Percentiles rank a stretch among this genome's conserved stretches.
Conservation (phyloP, 2,329 filamentous ascomycete genomes). For the Clathrospora elynae region DNA sequence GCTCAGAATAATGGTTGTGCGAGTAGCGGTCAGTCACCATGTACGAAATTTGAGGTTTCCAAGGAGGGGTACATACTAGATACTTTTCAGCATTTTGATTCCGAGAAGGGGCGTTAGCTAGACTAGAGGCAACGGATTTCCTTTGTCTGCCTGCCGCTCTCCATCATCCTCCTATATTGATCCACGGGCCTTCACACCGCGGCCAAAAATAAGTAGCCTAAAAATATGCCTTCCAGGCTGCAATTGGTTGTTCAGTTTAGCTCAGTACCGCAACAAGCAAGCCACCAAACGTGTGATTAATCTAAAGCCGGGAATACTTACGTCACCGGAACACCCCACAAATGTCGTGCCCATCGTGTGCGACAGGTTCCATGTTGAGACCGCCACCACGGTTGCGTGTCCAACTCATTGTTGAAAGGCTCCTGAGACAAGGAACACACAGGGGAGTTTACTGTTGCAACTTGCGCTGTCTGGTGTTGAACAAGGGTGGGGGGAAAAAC, state of each 20-base stretch:
- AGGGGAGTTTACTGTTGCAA: slow-evolving; percentile 14
- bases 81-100: too few species aligned
- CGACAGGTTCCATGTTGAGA: slow-evolving; percentile 5
- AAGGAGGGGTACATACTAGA: too few species aligned
- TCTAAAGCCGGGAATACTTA: slow-evolving; percentile 9
- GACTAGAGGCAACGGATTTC: too few species aligned
- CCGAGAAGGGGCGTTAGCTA: too few species aligned
- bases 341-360: slow-evolving; percentile 8
- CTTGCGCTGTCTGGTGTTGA: slow-evolving; percentile 17
- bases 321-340: slow-evolving; percentile 11
- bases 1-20: slow-evolving; percentile 7
- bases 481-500: slow-evolving; percentile 5
- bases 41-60: too few species aligned
- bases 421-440: slow-evolving; percentile 11
- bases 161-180: too few species aligned
- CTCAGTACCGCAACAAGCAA: slow-evolving; percentile 14
- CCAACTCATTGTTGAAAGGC: slow-evolving; percentile 7
- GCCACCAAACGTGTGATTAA: slow-evolving; percentile 11
- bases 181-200: too few species aligned
- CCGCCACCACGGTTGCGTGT: slow-evolving; percentile 9
- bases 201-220: too few species aligned
- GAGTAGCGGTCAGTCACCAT: not conserved
- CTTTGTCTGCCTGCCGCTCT: too few species aligned
- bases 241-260: too few species aligned
- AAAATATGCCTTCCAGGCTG: too few species aligned